Evolutionary conservation across 306 rosid genomes (phyloP).

Genomic region (Clitoria ternatea): DNA sequence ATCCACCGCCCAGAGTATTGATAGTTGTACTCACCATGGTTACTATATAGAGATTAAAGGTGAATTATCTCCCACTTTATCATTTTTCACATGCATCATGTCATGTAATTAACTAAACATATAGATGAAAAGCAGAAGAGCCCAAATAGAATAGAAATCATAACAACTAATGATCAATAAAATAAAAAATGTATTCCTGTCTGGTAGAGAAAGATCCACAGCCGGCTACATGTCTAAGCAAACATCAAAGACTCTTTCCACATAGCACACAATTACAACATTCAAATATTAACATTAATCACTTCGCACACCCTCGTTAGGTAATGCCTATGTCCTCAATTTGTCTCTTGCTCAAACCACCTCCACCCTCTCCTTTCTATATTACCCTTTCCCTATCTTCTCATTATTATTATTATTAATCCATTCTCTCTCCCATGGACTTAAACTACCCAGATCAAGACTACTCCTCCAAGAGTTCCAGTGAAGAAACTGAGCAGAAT

Average conservation of each 20-base stretch:
- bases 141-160: conserved; percentile 5
- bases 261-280: conserved; percentile 2
- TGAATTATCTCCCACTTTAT: too few species aligned
- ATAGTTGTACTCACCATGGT: too few species aligned
- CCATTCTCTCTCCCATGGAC: conserved; percentile 27
- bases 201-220: conserved; percentile 18
- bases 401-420: neutral
- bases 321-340: conserved; percentile 37
- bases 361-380: conserved; percentile 25
- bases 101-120: too few species aligned
- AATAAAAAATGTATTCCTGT: neutral
- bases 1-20: too few species aligned
- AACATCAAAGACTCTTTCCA: conserved; percentile 36
- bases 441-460: conserved; percentile 30
- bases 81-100: too few species aligned
- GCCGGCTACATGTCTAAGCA: conserved; percentile 46
- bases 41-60: too few species aligned
- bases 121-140: conserved; percentile 21
- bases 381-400: neutral
- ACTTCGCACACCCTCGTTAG: too few species aligned
- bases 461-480: conserved; percentile 39
- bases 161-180: neutral
- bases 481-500: conserved; percentile 36
- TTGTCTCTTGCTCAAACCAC: conserved; percentile 35
- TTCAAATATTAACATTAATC: too few species aligned